Base-by-base conservation (phyloP, 2,329 filamentous ascomycete genomes). In the Monascus ruber region DNA sequence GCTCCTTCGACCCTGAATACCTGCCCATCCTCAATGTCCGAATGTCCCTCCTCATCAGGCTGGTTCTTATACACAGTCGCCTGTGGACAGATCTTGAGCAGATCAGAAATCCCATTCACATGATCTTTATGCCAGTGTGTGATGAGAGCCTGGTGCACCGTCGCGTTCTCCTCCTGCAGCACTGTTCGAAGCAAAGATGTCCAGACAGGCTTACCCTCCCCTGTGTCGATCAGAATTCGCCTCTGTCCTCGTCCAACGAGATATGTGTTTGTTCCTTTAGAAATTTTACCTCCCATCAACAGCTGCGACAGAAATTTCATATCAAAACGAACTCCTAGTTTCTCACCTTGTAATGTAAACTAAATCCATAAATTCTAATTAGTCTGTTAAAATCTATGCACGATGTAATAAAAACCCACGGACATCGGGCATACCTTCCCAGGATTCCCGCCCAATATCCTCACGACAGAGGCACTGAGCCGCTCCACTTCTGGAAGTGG, bases 41-140 rank as follows among this genome's bases (percentile, higher is more conserved):
- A 53, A 55, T 81, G 76, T 0, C 46, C 55, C 24, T 48, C 48
- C 1, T 59, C 63, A 17, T 17, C 17, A 0, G 82, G 79, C 29
- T 76, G 62, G 48, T 79, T 67, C 59, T 91, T 89, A 63, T 79
- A 77, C 31, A 91, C 62, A 24, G 66, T 67, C 5, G 74, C 77
- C 11, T 70, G 56, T 0, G 84, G 81, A n/a, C 71, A 83, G 24
- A 81, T 56, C 9, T 65, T 60, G 11, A 79, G 66, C 1, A 95
- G 68, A 51, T 93, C 79, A 2, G 65, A 58, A 24, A 95, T 74
- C 5, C 91, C 91, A 24, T 79, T 76, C 5, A 80, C 73, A 56
- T 98, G 91, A 55, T 98, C 91, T 33, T 68, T 74, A 56, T 98
- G 91, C 86, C 88, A 94, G 60, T 98, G 91, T 0, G 88, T 93